Percentiles rank a stretch among this genome's conserved stretches.
Evolutionary conservation across 2,329 filamentous ascomycete species (phyloP).

Genomic region (Trichoderma semiorbis): DNA sequence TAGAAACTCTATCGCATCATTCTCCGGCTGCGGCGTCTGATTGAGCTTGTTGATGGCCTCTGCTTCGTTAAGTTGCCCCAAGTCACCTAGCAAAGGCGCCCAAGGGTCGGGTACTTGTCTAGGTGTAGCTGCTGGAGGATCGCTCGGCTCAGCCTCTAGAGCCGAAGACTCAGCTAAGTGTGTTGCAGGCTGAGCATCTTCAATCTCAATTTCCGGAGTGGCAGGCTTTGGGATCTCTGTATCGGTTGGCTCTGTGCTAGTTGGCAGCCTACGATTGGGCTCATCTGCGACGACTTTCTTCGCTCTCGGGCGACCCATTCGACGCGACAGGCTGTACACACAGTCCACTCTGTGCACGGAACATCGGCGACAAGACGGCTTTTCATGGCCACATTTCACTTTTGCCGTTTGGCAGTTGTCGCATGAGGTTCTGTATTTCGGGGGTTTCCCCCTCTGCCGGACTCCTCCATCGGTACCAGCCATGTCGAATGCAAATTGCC

Average conservation of each 20-base stretch:
- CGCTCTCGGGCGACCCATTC: constrained; percentile 12
- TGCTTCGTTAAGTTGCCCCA: not conserved
- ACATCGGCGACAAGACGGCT: constrained; percentile 9
- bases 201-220: not conserved
- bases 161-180: not conserved
- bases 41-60: not conserved
- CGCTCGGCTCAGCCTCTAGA: not conserved
- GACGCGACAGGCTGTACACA: constrained; percentile 17
- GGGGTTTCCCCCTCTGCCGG: not conserved
- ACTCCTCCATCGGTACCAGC: not conserved
- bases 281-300: not conserved
- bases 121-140: not conserved
- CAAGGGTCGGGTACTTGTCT: not conserved
- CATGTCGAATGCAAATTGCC: constrained; percentile 4
- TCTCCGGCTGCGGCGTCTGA: not conserved
- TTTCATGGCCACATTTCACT: constrained; percentile 15
- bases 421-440: constrained; percentile 16
- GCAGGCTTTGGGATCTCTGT: not conserved
- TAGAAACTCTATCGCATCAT: not conserved
- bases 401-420: constrained; percentile 16
- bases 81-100: not conserved
- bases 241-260: not conserved
- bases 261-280: not conserved
- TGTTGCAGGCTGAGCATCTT: not conserved
- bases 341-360: constrained; percentile 4